Conservation (phyloP, 2,329 filamentous ascomycete species). For the Dryadomyces quercivorus region DNA sequence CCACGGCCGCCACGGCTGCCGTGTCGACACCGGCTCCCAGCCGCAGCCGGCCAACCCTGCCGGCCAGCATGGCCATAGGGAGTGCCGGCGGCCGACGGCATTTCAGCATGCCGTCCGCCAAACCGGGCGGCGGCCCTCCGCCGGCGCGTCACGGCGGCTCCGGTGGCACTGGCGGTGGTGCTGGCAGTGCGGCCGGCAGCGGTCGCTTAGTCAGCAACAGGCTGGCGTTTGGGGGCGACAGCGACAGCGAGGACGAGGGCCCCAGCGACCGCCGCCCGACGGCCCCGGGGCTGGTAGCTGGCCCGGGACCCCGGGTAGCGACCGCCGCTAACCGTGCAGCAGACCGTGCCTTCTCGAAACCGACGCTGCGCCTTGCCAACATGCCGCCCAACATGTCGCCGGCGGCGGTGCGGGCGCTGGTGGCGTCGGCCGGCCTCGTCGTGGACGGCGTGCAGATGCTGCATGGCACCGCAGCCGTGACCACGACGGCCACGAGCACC, state of each 20-base stretch:
- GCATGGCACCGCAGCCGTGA: slow-evolving; percentile 35
- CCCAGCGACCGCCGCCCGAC: background rate
- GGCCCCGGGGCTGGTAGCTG: background rate
- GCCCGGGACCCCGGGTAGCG: background rate
- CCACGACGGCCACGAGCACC: slow-evolving; percentile 33
- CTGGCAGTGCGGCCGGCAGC: slow-evolving; percentile 15
- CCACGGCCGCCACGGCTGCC: slow-evolving; percentile 11
- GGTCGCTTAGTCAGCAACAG: slow-evolving; percentile 14
- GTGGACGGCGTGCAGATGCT: slow-evolving; percentile 66
- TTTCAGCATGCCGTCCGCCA: slow-evolving; percentile 44
- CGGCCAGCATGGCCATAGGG: slow-evolving; percentile 12
- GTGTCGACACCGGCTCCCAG: slow-evolving; percentile 26
- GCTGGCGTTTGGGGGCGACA: slow-evolving; percentile 30
- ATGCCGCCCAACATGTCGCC: slow-evolving; percentile 49
- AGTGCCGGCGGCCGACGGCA: slow-evolving; percentile 43
- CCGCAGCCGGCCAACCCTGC: background rate
- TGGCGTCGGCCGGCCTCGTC: slow-evolving; percentile 41
- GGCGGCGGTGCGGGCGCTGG: slow-evolving; percentile 45
- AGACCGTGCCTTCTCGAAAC: slow-evolving; percentile 48
- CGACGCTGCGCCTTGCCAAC: slow-evolving; percentile 48
- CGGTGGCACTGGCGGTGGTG: slow-evolving; percentile 8
- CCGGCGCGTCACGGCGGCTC: background rate
- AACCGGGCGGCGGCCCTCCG: slow-evolving; percentile 15
- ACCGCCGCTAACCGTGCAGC: slow-evolving; percentile 28
- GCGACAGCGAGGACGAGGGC: slow-evolving; percentile 37